phyloP scores from a whole-genome alignment of 2,329 filamentous ascomycete species.

The Fusarium euwallaceae region DNA sequence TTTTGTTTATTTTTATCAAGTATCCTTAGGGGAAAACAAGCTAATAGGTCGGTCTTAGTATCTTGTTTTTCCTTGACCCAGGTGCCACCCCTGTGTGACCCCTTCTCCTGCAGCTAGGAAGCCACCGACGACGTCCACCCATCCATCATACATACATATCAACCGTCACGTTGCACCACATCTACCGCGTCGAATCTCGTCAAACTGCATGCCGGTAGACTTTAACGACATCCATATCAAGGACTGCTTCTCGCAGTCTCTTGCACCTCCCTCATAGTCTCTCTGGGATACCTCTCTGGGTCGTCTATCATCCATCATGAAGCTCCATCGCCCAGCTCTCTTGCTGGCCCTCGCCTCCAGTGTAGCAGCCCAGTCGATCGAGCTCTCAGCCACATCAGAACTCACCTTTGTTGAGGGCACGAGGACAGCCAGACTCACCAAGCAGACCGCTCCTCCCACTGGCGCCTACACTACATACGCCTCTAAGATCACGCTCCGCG shows the following conservation, averaged over 20 bases:
- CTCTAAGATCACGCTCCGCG: conserved; percentile 42
- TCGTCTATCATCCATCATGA: conserved; percentile 38
- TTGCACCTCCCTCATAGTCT: not conserved
- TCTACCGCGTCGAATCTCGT: not conserved
- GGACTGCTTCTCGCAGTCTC: not conserved
- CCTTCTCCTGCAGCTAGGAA: not conserved
- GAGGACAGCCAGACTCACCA: conserved; percentile 54
- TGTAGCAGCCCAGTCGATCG: conserved; percentile 46
- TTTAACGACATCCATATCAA: not conserved
- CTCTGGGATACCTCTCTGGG: not conserved
- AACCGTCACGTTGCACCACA: not conserved
- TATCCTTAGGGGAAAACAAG: too few relatives aligned
- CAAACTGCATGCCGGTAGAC: not conserved
- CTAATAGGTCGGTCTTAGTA: too few relatives aligned
- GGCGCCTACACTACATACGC: conserved; percentile 45
- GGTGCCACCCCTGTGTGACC: not conserved
- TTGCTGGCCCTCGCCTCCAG: conserved; percentile 42
- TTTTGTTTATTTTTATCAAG: too few relatives aligned
- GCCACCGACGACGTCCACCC: not conserved
- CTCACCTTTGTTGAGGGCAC: conserved; percentile 55
- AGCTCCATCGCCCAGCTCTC: conserved; percentile 37
- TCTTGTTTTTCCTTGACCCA: too few relatives aligned
- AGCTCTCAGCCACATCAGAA: conserved; percentile 50
- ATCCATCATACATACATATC: not conserved
- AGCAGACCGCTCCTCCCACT: conserved; percentile 50